Conservation (phyloP, 129 eudicot genomes). For the Scalesia atractyloides region DNA sequence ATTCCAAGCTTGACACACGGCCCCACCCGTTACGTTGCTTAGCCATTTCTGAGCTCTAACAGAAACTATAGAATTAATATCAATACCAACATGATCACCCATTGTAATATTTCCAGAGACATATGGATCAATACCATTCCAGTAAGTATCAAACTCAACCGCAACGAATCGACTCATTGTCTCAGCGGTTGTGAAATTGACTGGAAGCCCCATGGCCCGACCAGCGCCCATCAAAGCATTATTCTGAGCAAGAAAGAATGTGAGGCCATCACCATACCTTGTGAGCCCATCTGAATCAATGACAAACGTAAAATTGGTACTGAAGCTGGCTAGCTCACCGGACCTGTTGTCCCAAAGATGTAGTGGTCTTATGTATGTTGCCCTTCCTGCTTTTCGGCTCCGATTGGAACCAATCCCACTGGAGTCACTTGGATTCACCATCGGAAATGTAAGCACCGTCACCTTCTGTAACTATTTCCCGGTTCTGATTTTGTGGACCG, state of each 20-base stretch:
- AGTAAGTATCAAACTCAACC: conserved; percentile 26
- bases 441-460: background rate
- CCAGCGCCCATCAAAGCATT: background rate
- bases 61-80: conserved; percentile 18
- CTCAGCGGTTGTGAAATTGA: background rate
- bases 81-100: conserved; percentile 46
- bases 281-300: conserved; percentile 2
- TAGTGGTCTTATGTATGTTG: conserved; percentile 1
- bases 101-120: background rate
- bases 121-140: background rate
- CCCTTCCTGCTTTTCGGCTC: conserved; percentile 3
- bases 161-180: conserved; percentile 1
- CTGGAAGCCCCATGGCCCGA: conserved; percentile 17
- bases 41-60: conserved; percentile 29
- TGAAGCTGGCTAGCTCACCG: conserved; percentile 19
- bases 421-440: conserved; percentile 15
- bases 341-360: conserved; percentile 21
- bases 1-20: conserved; percentile 24
- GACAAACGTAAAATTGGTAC: conserved; percentile 15
- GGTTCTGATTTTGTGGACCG: background rate
- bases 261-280: conserved; percentile 22
- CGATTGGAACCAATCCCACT: background rate
- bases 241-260: conserved; percentile 24
- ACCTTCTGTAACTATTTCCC: background rate
- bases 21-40: conserved; percentile 14